phyloP scores from a whole-genome alignment of 2,329 filamentous ascomycete species.

The Cladosporium austrohemisphaericum region DNA sequence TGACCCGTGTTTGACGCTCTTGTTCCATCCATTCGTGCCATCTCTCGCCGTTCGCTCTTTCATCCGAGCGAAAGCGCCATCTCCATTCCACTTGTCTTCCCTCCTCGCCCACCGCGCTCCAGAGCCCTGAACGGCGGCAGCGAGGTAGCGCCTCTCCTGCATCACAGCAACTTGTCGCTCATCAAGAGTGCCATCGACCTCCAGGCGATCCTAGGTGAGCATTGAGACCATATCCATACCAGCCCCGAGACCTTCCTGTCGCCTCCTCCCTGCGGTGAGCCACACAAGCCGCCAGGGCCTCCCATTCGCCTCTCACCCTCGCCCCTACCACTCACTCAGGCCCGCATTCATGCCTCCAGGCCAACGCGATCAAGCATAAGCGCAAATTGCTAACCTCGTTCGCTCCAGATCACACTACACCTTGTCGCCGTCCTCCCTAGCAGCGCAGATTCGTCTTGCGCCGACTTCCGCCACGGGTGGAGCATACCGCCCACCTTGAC shows the following conservation, averaged over 20 bases:
- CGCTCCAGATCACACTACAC: not conserved
- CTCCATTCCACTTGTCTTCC: not conserved
- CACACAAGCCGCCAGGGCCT: slow-evolving; percentile 2
- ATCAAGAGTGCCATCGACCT: slow-evolving; percentile 22
- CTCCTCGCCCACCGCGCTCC: slow-evolving; percentile 10
- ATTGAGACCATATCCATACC: slow-evolving; percentile 14
- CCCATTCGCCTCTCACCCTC: slow-evolving; percentile 1
- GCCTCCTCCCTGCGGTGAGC: slow-evolving; percentile 19
- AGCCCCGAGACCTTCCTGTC: slow-evolving; percentile 14
- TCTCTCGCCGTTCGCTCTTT: not conserved
- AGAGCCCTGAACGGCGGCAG: slow-evolving; percentile 20
- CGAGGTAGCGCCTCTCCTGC: slow-evolving; percentile 25
- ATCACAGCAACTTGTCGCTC: slow-evolving; percentile 21
- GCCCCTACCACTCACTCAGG: not conserved
- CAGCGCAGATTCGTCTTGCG: slow-evolving; percentile 14
- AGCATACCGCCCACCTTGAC: slow-evolving; percentile 3
- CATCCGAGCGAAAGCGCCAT: slow-evolving; percentile 7
- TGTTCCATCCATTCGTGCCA: slow-evolving; percentile 10
- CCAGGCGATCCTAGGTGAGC: slow-evolving; percentile 29
- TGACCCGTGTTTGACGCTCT: slow-evolving; percentile 1
- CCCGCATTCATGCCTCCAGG: not conserved
- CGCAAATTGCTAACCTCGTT: not conserved
- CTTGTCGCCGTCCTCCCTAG: slow-evolving; percentile 1
- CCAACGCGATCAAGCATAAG: slow-evolving; percentile 5
- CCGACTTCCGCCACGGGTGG: slow-evolving; percentile 10